These are phyloP conservation scores for Geosmithia putterillii DNA, from an alignment of 2,329 filamentous ascomycete species.

Conservation along the genomic window DNA sequence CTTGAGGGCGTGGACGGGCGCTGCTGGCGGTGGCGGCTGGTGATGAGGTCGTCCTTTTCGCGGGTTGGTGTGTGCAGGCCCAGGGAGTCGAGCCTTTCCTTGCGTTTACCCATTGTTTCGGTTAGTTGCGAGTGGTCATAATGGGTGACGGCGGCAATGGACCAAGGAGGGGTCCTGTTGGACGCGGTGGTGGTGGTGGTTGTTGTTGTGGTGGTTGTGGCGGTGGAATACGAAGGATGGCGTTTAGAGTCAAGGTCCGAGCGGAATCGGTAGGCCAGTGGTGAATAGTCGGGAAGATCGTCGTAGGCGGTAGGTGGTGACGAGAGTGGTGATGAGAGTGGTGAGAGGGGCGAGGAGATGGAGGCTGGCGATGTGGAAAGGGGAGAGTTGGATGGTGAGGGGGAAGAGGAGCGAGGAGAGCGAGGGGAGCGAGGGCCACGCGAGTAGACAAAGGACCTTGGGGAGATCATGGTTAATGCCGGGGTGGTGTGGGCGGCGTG, in stretches of 20 bases:
- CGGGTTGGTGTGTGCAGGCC: slow-evolving; percentile 13
- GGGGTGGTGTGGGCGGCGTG: too few species aligned
- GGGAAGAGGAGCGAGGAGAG: slow-evolving; percentile 2
- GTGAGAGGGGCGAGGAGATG: background rate
- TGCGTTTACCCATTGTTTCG: slow-evolving; percentile 19
- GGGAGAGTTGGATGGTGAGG: slow-evolving; percentile 3
- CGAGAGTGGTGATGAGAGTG: background rate
- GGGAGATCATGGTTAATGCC: slow-evolving; percentile 9
- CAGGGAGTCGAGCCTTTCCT: slow-evolving; percentile 14
- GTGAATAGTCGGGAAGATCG: too few species aligned
- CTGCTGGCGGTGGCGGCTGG: slow-evolving; percentile 10
- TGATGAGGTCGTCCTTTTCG: slow-evolving; percentile 2
- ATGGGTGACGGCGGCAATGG: slow-evolving; percentile 1
- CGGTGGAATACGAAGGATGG: background rate
- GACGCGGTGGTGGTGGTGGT: background rate
- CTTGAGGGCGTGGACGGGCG: slow-evolving; percentile 26
- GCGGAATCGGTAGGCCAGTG: background rate
- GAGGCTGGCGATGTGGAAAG: background rate
- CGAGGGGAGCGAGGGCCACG: slow-evolving; percentile 3
- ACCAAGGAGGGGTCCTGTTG: slow-evolving; percentile 1
- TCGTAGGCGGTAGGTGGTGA: too few species aligned
- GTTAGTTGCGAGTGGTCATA: slow-evolving; percentile 4
- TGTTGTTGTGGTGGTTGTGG: slow-evolving; percentile 1
- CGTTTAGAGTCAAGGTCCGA: too few species aligned
- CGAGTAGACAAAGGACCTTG: slow-evolving; percentile 9